These are phyloP conservation scores for Pythium angustatum DNA, from an alignment of 352 stramenopile genomes.

Conservation along the genomic window DNA sequence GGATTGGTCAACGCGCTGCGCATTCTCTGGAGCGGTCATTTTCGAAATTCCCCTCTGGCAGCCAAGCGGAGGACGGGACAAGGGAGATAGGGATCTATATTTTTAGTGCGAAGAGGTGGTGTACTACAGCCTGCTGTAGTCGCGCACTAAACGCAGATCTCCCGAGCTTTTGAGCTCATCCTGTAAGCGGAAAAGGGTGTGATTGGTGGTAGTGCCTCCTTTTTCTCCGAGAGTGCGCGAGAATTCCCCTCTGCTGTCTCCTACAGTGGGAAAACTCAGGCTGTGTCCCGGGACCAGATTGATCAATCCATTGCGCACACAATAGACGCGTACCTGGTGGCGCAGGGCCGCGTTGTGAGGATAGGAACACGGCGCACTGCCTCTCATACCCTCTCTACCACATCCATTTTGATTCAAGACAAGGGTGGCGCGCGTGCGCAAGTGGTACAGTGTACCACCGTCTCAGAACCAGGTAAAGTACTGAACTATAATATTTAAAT, in stretches of 20 bases:
- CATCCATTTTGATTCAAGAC: background rate
- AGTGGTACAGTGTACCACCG: background rate
- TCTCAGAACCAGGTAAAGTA: too few species aligned
- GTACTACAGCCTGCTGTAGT: background rate
- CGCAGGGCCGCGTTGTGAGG: constrained; percentile 4
- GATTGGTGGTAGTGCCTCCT: background rate
- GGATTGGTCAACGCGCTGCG: too few species aligned
- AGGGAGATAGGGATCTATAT: background rate
- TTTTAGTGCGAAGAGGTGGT: constrained; percentile 1
- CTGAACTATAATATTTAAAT: too few species aligned
- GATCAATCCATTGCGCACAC: constrained; percentile 8
- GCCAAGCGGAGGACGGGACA: background rate
- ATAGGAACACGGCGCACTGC: background rate
- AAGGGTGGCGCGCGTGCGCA: background rate
- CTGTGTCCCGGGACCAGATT: constrained; percentile 6
- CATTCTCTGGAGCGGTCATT: too few species aligned
- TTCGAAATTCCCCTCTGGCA: background rate
- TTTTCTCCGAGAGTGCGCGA: constrained; percentile 1
- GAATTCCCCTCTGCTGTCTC: constrained; percentile 1
- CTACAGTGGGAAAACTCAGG: constrained; percentile 8
- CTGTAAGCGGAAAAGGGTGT: background rate
- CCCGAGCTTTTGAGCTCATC: background rate
- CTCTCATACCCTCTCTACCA: too few species aligned
- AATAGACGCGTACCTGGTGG: constrained; percentile 3
- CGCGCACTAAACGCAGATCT: background rate